phyloP scores from a whole-genome alignment of 108 stramenopile species.

The Aurantiochytrium sp. region DNA sequence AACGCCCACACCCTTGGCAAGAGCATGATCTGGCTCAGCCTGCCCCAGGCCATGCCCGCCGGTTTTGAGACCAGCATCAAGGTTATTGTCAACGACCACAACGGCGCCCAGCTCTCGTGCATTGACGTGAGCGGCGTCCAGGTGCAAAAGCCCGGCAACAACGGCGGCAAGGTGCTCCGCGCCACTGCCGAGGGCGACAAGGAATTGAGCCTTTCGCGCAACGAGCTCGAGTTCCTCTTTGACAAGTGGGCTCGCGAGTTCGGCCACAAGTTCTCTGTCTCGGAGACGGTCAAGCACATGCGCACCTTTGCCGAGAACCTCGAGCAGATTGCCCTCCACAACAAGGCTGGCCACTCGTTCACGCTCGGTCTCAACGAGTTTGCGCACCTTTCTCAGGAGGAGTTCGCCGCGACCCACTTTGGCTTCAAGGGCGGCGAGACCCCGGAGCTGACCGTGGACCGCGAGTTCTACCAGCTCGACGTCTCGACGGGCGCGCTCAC shows the following conservation, averaged over 20 bases:
- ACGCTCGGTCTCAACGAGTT: conserved; percentile 79
- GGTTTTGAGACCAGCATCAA: conserved; percentile 1
- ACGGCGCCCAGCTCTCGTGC: conserved; percentile 9
- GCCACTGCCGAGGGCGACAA: not conserved
- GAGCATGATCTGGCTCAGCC: not conserved
- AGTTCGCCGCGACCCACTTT: conserved; percentile 63
- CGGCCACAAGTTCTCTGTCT: not conserved
- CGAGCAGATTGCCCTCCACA: conserved; percentile 40
- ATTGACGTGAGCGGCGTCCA: not conserved
- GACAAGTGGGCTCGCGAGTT: not conserved
- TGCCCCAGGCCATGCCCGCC: not conserved
- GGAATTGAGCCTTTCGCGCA: not conserved
- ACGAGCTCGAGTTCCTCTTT: conserved; percentile 8
- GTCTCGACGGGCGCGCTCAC: not conserved
- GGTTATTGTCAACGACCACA: conserved; percentile 9
- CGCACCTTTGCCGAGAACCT: conserved; percentile 34
- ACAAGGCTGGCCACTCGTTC: conserved; percentile 54
- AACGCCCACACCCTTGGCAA: not conserved
- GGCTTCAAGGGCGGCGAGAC: conserved; percentile 34
- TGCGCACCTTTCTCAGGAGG: conserved; percentile 76
- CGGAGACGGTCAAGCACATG: not conserved
- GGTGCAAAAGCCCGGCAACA: not conserved
- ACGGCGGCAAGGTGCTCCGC: not conserved
- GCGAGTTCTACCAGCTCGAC: conserved; percentile 9
- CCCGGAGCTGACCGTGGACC: not conserved